Conservation (phyloP, 2,329 filamentous ascomycete species). For the Cladophialophora exuberans region DNA sequence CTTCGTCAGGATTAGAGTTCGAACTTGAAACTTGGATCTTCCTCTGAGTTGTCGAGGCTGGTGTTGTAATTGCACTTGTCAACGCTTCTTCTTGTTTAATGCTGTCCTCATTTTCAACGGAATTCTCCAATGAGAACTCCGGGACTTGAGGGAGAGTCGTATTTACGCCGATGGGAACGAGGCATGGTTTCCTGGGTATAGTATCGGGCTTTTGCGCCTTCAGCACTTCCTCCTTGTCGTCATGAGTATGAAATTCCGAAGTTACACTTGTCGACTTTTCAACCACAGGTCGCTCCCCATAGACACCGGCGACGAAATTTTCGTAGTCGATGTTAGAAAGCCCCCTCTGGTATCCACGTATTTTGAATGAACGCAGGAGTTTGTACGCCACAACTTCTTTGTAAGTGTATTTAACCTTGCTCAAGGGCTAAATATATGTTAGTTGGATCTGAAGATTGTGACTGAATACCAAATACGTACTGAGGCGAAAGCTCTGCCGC, state of each 20-base stretch:
- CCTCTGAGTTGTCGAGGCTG: too few species aligned
- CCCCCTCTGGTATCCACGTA: neutral
- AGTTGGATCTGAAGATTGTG: neutral
- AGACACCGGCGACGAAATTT: slow-evolving; percentile 10
- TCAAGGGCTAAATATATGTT: slow-evolving; percentile 6
- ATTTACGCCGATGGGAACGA: too few species aligned
- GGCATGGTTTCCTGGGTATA: too few species aligned
- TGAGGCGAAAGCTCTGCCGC: slow-evolving; percentile 6
- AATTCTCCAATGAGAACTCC: too few species aligned
- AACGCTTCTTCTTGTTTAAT: too few species aligned
- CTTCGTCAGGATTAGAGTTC: too few species aligned
- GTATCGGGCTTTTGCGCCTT: too few species aligned
- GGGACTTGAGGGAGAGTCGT: too few species aligned
- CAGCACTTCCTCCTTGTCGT: neutral
- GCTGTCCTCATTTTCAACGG: too few species aligned
- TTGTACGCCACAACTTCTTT: slow-evolving; percentile 16
- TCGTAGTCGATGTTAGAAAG: neutral
- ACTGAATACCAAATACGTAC: neutral
- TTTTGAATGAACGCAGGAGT: slow-evolving; percentile 8
- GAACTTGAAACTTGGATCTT: too few species aligned
- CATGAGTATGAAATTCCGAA: neutral
- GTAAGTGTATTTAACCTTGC: slow-evolving; percentile 3
- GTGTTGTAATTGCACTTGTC: too few species aligned
- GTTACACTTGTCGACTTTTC: neutral
- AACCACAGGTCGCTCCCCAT: neutral